Conservation (phyloP, 2,329 filamentous ascomycete species). For the Phyllosticta citribraziliensis region DNA sequence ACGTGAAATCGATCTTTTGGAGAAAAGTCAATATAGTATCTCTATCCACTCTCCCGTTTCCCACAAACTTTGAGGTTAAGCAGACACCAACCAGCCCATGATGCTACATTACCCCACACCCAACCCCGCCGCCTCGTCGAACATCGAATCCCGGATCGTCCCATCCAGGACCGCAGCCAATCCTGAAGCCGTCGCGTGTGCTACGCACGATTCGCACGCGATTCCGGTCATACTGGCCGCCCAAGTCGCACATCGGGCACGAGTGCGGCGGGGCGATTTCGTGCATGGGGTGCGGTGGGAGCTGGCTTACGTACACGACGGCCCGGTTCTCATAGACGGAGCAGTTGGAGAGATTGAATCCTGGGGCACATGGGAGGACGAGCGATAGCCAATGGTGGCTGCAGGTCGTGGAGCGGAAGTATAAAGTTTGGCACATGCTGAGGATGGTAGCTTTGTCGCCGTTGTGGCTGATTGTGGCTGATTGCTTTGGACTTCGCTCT, state of each 20-base stretch:
- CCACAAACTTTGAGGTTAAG: neutral
- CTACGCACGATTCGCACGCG: neutral
- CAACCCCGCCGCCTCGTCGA: neutral
- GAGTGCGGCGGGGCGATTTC: neutral
- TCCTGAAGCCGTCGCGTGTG: neutral
- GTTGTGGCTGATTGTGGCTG: neutral
- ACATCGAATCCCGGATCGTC: neutral
- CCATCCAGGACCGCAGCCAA: neutral
- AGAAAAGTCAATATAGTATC: too few species aligned
- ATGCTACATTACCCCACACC: conserved; percentile 1
- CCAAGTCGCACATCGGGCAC: neutral
- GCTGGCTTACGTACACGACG: neutral
- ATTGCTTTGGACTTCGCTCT: neutral
- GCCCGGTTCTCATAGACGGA: conserved; percentile 25
- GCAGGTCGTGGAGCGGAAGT: conserved; percentile 38
- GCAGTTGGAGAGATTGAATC: conserved; percentile 32
- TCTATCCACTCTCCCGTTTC: neutral
- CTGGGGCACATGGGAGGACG: conserved; percentile 32
- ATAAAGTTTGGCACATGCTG: conserved; percentile 38
- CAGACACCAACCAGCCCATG: neutral
- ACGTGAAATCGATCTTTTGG: too few species aligned
- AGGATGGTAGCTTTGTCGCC: neutral
- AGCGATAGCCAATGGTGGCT: conserved; percentile 41
- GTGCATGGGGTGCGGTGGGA: neutral
- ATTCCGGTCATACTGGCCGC: neutral